phyloP scores from a whole-genome alignment of 2,329 filamentous ascomycete genomes.

The Decorospora gaudefroyi region DNA sequence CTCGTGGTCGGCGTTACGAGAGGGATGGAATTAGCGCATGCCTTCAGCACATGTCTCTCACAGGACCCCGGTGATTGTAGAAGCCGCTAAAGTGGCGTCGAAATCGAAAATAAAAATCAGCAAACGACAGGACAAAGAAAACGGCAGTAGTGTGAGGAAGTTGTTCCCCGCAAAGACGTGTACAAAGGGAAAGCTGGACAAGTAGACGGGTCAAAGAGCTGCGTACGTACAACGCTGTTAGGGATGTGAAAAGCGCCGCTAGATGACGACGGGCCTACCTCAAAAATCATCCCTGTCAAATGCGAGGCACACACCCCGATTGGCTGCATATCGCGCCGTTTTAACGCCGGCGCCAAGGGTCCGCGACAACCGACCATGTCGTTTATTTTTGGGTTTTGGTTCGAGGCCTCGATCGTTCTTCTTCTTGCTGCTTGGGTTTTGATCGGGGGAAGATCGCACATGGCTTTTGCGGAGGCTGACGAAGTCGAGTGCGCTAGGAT shows the following conservation, averaged over 20 bases:
- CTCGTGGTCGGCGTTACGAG: conserved; percentile 1
- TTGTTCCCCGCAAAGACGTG: too few relatives aligned
- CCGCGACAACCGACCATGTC: conserved; percentile 11
- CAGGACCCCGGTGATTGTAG: too few relatives aligned
- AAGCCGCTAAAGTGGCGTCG: too few relatives aligned
- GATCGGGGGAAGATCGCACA: conserved; percentile 16
- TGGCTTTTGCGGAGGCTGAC: conserved; percentile 11
- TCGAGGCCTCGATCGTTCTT: conserved; percentile 2
- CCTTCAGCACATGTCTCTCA: conserved; percentile 7
- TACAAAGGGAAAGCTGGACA: too few relatives aligned
- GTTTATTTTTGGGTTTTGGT: conserved; percentile 12
- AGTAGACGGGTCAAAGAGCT: too few relatives aligned
- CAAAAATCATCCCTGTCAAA: neutral
- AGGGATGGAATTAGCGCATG: neutral
- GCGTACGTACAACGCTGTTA: too few relatives aligned
- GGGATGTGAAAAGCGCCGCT: conserved; percentile 2
- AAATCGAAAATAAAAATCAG: too few relatives aligned
- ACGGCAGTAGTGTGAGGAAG: too few relatives aligned
- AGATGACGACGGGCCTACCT: conserved; percentile 1
- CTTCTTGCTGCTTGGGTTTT: neutral
- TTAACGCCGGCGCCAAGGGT: conserved; percentile 12
- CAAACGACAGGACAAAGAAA: too few relatives aligned
- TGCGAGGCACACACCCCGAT: conserved; percentile 7
- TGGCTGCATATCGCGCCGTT: conserved; percentile 16
- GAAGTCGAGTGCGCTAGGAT: too few relatives aligned